A percentile compares a stretch with the other conserved stretches of the same genome.
Evolutionary conservation across 805 yeast species (phyloP).

Genomic region (Hanseniaspora guilliermondii): DNA sequence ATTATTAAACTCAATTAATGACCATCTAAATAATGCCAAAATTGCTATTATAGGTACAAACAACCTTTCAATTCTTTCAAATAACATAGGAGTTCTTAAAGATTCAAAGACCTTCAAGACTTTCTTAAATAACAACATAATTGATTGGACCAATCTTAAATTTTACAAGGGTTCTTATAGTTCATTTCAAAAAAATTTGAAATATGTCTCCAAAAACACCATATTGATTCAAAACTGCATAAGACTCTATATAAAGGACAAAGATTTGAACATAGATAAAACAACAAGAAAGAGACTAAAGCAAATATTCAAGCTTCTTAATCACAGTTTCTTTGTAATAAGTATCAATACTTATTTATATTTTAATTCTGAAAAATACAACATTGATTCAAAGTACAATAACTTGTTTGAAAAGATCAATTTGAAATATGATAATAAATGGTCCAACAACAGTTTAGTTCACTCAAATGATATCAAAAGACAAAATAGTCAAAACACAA

Average conservation of each 20-base stretch:
- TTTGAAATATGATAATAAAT: background rate
- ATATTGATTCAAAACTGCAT: conserved; percentile 43
- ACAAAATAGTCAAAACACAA: background rate
- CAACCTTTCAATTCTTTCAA: background rate
- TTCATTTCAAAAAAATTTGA: conserved; percentile 42
- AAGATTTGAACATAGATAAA: conserved; percentile 26
- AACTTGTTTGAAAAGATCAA: background rate
- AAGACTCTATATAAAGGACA: conserved; percentile 38
- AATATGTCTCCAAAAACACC: conserved; percentile 41
- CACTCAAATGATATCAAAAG: background rate
- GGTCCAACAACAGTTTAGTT: background rate
- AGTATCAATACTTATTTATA: conserved; percentile 55
- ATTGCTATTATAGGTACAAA: conserved; percentile 1
- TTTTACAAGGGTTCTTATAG: conserved; percentile 37
- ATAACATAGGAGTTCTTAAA: background rate
- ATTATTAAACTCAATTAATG: background rate
- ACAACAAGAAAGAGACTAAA: conserved; percentile 33
- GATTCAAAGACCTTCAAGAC: conserved; percentile 44
- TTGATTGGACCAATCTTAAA: conserved; percentile 37
- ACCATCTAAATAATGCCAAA: background rate
- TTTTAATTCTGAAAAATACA: conserved; percentile 26
- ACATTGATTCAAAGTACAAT: conserved; percentile 11
- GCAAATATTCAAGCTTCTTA: conserved; percentile 39
- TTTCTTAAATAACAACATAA: conserved; percentile 36
- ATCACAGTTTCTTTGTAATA: conserved; percentile 46